Conservation (phyloP, 305 asterid genomes). For the Solanum hybrid region DNA sequence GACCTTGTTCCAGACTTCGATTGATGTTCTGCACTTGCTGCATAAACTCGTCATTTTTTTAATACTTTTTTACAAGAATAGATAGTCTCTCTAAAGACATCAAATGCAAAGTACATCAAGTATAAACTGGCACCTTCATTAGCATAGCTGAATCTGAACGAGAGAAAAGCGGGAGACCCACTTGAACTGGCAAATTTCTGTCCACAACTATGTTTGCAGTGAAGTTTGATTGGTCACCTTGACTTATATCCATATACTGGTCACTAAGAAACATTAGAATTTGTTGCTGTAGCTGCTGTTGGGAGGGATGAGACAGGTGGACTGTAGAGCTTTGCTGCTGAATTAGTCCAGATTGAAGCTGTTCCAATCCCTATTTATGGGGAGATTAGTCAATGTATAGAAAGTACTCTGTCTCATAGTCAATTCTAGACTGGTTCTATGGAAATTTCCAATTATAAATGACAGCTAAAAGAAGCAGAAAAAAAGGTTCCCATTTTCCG, state of each 20-base stretch:
- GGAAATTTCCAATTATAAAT: neutral
- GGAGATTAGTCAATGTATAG: neutral
- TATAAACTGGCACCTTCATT: slow-evolving; percentile 1
- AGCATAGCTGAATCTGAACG: slow-evolving; percentile 9
- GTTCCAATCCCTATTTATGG: slow-evolving; percentile 16
- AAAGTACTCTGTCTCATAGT: neutral
- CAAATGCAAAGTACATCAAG: neutral
- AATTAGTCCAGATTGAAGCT: slow-evolving; percentile 11
- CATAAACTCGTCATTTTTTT: slow-evolving; percentile 9
- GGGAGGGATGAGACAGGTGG: slow-evolving; percentile 4
- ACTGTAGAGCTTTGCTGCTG: slow-evolving; percentile 10
- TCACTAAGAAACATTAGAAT: slow-evolving; percentile 6
- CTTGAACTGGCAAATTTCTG: neutral
- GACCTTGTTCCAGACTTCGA: neutral
- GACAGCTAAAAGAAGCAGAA: neutral
- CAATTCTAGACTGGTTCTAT: neutral
- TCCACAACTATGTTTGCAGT: neutral
- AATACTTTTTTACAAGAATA: neutral
- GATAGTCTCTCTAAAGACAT: neutral
- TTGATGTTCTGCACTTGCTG: slow-evolving; percentile 11
- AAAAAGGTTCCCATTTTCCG: neutral
- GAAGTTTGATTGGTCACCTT: neutral
- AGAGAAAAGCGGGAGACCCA: slow-evolving; percentile 12
- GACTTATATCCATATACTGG: slow-evolving; percentile 5
- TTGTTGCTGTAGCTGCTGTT: slow-evolving; percentile 10